phyloP scores from a whole-genome alignment of 768 basidiomycete genomes.

The Candolleomyces aberdarensis region DNA sequence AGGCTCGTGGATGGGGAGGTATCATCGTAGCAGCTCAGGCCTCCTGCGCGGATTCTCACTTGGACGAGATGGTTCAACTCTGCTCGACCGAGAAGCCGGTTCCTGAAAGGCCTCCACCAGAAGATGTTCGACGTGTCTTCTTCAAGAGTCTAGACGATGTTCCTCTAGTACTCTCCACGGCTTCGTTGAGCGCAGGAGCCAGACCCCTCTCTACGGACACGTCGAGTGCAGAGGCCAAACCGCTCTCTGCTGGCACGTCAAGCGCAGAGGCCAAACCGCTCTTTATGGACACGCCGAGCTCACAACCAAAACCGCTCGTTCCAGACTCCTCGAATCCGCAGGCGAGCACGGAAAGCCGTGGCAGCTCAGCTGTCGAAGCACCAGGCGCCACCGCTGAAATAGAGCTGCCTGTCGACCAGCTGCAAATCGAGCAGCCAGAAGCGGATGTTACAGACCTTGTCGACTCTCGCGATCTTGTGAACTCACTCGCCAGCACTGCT shows the following conservation, averaged over 20 bases:
- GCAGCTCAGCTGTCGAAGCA: no score
- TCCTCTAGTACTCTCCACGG: slow-evolving; percentile 10
- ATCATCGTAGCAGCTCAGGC: slow-evolving; percentile 8
- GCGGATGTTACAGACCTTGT: slow-evolving; percentile 10
- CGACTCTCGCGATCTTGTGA: slow-evolving; percentile 7
- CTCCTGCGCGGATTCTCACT: slow-evolving; percentile 10
- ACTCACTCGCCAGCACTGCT: no score
- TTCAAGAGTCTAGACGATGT: slow-evolving; percentile 17
- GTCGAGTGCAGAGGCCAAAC: slow-evolving; percentile 16
- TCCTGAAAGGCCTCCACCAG: slow-evolving; percentile 5
- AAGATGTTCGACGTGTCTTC: slow-evolving; percentile 13
- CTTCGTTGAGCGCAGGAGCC: no score
- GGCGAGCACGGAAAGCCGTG: no score
- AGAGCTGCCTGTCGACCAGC: slow-evolving; percentile 12
- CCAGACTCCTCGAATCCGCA: not conserved
- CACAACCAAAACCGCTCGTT: slow-evolving; percentile 10
- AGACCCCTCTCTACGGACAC: not conserved
- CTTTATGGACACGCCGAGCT: slow-evolving; percentile 5
- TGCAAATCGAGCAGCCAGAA: no score
- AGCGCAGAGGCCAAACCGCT: slow-evolving; percentile 17
- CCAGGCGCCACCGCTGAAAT: not conserved
- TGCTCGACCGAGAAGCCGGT: slow-evolving; percentile 11
- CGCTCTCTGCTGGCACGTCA: slow-evolving; percentile 6
- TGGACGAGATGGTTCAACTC: slow-evolving; percentile 22
- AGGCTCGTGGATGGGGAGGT: slow-evolving; percentile 11